These are phyloP conservation scores for Fusarium napiforme DNA, from an alignment of 2,329 filamentous ascomycete species.

Conservation along the genomic window DNA sequence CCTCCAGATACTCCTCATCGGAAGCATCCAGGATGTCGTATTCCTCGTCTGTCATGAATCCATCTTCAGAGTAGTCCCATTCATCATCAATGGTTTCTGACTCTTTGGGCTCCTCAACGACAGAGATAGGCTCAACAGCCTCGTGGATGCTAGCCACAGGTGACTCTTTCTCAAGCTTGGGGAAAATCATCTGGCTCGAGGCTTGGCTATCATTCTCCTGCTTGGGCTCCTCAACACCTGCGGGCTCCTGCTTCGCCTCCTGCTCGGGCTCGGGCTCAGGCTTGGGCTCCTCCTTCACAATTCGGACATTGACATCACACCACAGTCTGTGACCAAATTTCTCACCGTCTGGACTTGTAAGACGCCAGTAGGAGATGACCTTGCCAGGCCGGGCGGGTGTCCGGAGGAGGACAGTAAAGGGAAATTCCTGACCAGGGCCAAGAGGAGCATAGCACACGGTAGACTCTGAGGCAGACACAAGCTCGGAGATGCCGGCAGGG, in stretches of 20 bases:
- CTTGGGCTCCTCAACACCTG: slow-evolving; percentile 42
- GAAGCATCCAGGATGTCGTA: slow-evolving; percentile 97
- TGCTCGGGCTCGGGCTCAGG: slow-evolving; percentile 22
- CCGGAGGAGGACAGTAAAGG: slow-evolving; percentile 87
- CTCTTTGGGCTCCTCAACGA: slow-evolving; percentile 62
- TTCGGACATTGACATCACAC: slow-evolving; percentile 85
- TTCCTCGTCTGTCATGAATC: slow-evolving; percentile 96
- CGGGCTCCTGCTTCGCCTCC: slow-evolving; percentile 41
- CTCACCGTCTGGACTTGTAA: slow-evolving; percentile 81
- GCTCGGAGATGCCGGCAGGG: slow-evolving; percentile 80
- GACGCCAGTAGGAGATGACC: slow-evolving; percentile 94
- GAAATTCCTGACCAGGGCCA: slow-evolving; percentile 76
- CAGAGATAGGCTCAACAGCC: slow-evolving; percentile 64
- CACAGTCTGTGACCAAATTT: slow-evolving; percentile 94
- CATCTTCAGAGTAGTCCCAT: slow-evolving; percentile 72
- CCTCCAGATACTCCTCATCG: slow-evolving; percentile 81
- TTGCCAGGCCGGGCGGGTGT: slow-evolving; percentile 81
- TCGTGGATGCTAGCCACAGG: slow-evolving; percentile 83
- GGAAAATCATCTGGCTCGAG: slow-evolving; percentile 86
- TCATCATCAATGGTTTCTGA: slow-evolving; percentile 68
- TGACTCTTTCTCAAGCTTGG: slow-evolving; percentile 94
- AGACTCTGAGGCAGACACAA: slow-evolving; percentile 83
- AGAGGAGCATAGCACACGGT: slow-evolving; percentile 78
- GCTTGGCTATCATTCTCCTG: slow-evolving; percentile 48
- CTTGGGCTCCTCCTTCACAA: slow-evolving; percentile 49